phyloP scores from a whole-genome alignment of 2,329 filamentous ascomycete genomes.

The Ophiostoma perfectum region DNA sequence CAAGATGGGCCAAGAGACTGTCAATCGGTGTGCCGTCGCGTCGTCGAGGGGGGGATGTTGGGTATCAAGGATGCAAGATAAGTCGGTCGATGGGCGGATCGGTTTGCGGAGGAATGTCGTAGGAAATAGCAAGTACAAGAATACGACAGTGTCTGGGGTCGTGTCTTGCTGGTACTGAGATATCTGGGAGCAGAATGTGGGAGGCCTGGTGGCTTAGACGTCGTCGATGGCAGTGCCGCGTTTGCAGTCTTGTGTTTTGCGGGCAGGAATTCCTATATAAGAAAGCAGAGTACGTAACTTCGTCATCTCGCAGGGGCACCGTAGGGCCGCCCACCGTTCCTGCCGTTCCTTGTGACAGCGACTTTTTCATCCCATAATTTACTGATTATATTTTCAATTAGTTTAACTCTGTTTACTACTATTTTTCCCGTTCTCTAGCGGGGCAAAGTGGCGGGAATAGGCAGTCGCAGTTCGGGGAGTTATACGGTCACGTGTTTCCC shows the following conservation, averaged over 20 bases:
- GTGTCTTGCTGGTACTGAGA: background rate
- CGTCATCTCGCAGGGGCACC: constrained; percentile 23
- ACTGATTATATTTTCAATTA: background rate
- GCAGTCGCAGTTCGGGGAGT: background rate
- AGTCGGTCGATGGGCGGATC: background rate
- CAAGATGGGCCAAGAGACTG: background rate
- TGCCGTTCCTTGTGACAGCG: constrained; percentile 14
- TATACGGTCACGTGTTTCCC: background rate
- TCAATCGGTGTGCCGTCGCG: background rate
- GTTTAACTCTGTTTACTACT: background rate
- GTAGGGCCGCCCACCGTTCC: constrained; percentile 1
- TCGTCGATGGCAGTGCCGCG: constrained; percentile 7
- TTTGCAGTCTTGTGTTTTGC: constrained; percentile 4
- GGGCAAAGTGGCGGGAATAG: constrained; percentile 16
- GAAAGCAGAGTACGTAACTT: background rate
- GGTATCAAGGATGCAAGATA: background rate
- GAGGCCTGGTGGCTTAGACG: background rate
- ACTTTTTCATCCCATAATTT: constrained; percentile 6
- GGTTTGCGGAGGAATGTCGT: background rate
- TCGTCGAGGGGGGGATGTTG: constrained; percentile 7
- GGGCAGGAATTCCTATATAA: background rate
- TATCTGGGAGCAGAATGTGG: background rate
- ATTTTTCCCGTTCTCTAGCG: constrained; percentile 10
- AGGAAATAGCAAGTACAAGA: background rate
- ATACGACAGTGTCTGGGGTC: background rate